phyloP scores from a whole-genome alignment of 139 green algal species.

The Auxenochlorella pyrenoidosa region DNA sequence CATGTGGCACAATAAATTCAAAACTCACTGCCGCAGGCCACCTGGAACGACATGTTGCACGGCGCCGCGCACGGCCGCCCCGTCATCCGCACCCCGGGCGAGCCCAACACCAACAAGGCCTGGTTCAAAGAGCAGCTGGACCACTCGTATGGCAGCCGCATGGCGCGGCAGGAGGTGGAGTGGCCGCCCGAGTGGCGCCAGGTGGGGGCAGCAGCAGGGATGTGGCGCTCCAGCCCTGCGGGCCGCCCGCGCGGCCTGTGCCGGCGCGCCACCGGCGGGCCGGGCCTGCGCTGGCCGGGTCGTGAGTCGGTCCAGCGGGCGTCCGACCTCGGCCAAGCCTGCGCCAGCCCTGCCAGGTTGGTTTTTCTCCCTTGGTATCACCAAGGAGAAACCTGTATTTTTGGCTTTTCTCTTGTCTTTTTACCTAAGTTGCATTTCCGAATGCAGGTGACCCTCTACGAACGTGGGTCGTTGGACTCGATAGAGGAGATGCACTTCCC shows the following conservation, averaged over 20 bases:
- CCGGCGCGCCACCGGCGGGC: no score
- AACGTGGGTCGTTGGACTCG: neutral
- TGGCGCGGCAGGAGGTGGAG: neutral
- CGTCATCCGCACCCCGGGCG: neutral
- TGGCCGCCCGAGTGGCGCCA: neutral
- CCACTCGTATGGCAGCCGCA: neutral
- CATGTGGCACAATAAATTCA: no score
- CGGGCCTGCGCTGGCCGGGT: no score
- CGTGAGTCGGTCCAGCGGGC: no score
- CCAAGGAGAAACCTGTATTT: no score
- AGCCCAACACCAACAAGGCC: neutral
- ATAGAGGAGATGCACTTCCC: neutral
- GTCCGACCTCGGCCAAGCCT: no score
- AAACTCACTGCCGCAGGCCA: neutral
- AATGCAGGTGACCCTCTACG: neutral
- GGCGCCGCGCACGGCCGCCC: neutral
- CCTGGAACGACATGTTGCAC: conserved; percentile 5
- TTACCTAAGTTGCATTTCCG: no score
- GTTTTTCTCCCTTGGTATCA: no score
- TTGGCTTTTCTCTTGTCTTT: no score
- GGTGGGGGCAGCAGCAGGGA: neutral
- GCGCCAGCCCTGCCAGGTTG: no score
- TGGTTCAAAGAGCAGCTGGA: neutral
- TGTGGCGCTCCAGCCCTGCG: no score
- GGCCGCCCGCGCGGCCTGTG: no score